These are phyloP conservation scores for Leucocoprinus sp. DNA, from an alignment of 768 basidiomycete species.

Conservation along the genomic window DNA sequence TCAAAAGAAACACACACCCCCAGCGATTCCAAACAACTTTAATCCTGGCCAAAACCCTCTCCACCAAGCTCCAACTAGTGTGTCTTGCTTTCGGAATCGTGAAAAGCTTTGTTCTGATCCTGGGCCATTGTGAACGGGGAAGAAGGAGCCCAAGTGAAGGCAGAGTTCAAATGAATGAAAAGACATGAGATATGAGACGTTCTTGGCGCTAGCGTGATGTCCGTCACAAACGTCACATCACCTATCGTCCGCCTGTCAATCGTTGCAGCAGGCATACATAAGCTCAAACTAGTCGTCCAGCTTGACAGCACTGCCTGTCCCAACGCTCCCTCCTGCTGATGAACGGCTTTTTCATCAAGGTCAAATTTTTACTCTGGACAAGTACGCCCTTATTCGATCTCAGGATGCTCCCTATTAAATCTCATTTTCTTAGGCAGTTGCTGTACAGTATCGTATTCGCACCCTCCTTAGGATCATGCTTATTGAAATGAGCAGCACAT, in stretches of 20 bases:
- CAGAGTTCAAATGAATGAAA: neutral
- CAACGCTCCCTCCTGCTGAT: too few species aligned
- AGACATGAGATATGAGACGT: neutral
- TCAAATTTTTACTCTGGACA: too few species aligned
- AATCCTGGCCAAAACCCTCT: slow-evolving; percentile 35
- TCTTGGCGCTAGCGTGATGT: neutral
- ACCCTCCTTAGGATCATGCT: too few species aligned
- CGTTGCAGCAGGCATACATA: too few species aligned
- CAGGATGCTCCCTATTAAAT: too few species aligned
- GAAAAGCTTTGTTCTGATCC: neutral
- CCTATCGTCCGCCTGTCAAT: neutral
- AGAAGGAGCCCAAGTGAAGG: neutral
- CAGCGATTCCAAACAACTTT: slow-evolving; percentile 55
- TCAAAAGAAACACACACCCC: slow-evolving; percentile 30
- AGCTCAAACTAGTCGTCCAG: too few species aligned
- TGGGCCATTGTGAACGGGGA: neutral
- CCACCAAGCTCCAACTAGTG: slow-evolving; percentile 16
- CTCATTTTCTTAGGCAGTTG: too few species aligned
- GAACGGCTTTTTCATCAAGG: too few species aligned
- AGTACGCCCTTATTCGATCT: too few species aligned
- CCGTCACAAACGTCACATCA: neutral
- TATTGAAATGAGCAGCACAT: too few species aligned
- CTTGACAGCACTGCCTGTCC: too few species aligned
- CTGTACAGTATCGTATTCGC: too few species aligned
- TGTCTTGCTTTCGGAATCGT: neutral